Evolutionary conservation across 352 stramenopile genomes (phyloP).

Genomic region (Globisporangium spinosum): DNA sequence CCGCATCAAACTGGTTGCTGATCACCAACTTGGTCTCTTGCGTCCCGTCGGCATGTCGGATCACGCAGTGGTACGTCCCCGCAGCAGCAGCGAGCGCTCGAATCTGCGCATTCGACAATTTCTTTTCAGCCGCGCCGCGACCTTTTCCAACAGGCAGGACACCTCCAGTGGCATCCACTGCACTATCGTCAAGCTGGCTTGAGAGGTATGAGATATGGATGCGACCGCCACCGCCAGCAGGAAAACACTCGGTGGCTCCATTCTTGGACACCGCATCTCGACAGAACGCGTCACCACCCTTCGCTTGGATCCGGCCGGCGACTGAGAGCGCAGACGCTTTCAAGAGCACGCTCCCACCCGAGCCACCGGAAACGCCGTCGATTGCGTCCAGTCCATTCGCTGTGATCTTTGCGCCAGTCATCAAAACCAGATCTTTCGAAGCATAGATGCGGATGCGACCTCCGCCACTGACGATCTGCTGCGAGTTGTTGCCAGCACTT

Average conservation of each 20-base stretch:
- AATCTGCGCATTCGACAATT: constrained; percentile 36
- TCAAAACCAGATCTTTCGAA: constrained; percentile 66
- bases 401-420: constrained; percentile 42
- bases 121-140: constrained; percentile 26
- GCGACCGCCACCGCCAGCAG: constrained; percentile 57
- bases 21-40: constrained; percentile 45
- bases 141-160: constrained; percentile 21
- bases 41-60: constrained; percentile 42
- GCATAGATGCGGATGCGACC: constrained; percentile 62
- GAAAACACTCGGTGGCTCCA: constrained; percentile 40
- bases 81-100: constrained; percentile 44
- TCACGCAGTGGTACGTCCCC: constrained; percentile 64
- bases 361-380: constrained; percentile 40
- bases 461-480: constrained; percentile 30
- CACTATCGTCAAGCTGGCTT: constrained; percentile 51
- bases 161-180: constrained; percentile 56
- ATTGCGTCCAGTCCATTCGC: constrained; percentile 46
- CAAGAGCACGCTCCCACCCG: constrained; percentile 54
- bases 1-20: constrained; percentile 31
- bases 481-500: constrained; percentile 16
- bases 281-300: constrained; percentile 53
- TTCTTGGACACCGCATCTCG: constrained; percentile 21
- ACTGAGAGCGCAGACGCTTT: constrained; percentile 46
- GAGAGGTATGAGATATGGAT: constrained; percentile 69
- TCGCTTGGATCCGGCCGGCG: constrained; percentile 37